Base-by-base conservation (phyloP, 441 rosid species). In the Croton setiger region DNA sequence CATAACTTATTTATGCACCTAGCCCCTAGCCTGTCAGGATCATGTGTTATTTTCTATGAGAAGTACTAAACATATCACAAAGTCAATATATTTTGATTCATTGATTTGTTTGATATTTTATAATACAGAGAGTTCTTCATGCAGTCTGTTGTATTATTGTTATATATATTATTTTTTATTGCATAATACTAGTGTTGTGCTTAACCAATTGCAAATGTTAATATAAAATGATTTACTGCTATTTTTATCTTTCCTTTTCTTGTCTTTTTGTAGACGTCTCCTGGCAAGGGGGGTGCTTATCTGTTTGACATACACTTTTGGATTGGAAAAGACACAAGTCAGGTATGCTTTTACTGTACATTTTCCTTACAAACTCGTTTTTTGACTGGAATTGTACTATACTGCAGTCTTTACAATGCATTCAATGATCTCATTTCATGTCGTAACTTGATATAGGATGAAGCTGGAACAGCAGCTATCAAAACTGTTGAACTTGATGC, bases 311-410 rank as follows among this genome's bases (percentile, higher is more conserved):
- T 93, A 72, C 98, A 96, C 84, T 96, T 93, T 80, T 96, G 99
- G 99, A 86, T 96, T 74, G 99, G 99, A 68, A 93, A 84, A 85
- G 99, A 96, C 76, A 85, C 98, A 45, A 93, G 89, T 75, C 99
- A 96, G 98, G 99, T 93, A 57, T 64, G 66, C 72, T 58, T 75
- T 72, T 61, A 60, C 49, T 41, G 18, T 27, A 27, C 61, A 17
- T 60, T 54, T 53, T 60, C 65, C 58, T 43, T 72, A 11, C 27
- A 17, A 1, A 39, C 41, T 63, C 71, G 66, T 48, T 69, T 45
- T 47, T 64, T 9, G 33, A 37, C 5, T 72, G 31, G 48, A 48
- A 67, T 18, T 41, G 35, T 45, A 63, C 17, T 56, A 9, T n/a
- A 47, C 18, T 66, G 15, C 54, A 66, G 3, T 62, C 56, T 49